Percentiles rank a stretch among this genome's conserved stretches.
Conservation (phyloP, 345 rosid species). For the Ailanthus altissimus region DNA sequence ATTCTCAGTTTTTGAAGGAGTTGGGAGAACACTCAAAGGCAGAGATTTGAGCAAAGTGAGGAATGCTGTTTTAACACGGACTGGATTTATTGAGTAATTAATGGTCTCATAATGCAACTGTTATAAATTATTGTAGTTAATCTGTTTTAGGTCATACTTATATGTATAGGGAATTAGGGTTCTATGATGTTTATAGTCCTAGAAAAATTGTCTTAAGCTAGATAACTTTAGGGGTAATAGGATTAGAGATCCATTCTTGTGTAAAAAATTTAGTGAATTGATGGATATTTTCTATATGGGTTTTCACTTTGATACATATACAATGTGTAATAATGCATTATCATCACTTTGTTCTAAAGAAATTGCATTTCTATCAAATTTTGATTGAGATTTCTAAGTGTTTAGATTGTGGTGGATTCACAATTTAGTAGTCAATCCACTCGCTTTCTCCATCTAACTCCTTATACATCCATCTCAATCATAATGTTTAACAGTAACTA, state of each 20-base stretch:
- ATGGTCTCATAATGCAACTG: not conserved
- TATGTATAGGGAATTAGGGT: not conserved
- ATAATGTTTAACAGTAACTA: too few species aligned
- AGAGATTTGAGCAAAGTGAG: slow-evolving; percentile 79
- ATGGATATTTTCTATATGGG: not conserved
- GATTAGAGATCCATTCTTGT: slow-evolving; percentile 16
- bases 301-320: not conserved
- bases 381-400: not conserved
- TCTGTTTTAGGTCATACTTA: not conserved
- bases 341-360: too few species aligned
- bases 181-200: not conserved
- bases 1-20: slow-evolving; percentile 81
- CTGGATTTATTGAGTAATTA: slow-evolving; percentile 78
- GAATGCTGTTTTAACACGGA: slow-evolving; percentile 68
- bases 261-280: not conserved
- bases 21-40: slow-evolving; percentile 81
- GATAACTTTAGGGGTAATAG: not conserved
- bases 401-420: too few species aligned
- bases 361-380: not conserved
- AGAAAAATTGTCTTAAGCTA: not conserved
- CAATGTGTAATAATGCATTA: too few species aligned
- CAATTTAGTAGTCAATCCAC: too few species aligned
- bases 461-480: too few species aligned
- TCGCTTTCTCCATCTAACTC: too few species aligned
- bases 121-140: too few species aligned